These are phyloP conservation scores for Backusella morwellensis DNA, from an alignment of 192 early-diverging fungal species.

Conservation along the genomic window DNA sequence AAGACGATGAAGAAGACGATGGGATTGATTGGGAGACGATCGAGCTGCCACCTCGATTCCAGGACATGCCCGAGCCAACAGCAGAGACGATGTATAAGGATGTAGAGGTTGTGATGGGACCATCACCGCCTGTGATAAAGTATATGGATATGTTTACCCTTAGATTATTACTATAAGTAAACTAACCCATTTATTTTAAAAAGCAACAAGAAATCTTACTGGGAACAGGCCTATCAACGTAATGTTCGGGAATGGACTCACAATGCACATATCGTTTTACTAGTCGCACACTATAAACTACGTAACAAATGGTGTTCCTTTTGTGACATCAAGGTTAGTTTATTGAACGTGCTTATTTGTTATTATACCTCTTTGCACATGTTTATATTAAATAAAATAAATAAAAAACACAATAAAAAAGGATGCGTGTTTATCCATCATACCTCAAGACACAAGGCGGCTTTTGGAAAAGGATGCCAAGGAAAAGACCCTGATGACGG, in stretches of 20 bases:
- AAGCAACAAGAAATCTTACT: slow-evolving; percentile 27
- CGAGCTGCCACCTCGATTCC: slow-evolving; percentile 18
- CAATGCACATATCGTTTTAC: slow-evolving; percentile 57
- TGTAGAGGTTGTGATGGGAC: slow-evolving; percentile 33
- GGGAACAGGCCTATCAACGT: slow-evolving; percentile 52
- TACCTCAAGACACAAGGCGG: slow-evolving; percentile 25
- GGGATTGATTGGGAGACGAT: slow-evolving; percentile 51
- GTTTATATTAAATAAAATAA: background rate
- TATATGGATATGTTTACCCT: slow-evolving; percentile 1
- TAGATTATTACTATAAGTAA: background rate
- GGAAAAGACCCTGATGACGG: slow-evolving; percentile 5
- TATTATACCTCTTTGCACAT: slow-evolving; percentile 6
- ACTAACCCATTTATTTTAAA: background rate
- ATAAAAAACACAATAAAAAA: background rate
- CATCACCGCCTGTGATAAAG: slow-evolving; percentile 2
- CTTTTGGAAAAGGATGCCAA: background rate
- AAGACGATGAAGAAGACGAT: slow-evolving; percentile 8
- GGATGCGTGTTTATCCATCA: slow-evolving; percentile 33
- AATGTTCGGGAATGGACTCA: slow-evolving; percentile 52
- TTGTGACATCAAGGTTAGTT: slow-evolving; percentile 38
- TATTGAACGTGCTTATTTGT: background rate
- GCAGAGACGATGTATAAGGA: slow-evolving; percentile 29
- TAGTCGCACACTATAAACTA: slow-evolving; percentile 50
- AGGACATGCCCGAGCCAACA: background rate
- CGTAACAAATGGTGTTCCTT: slow-evolving; percentile 61